Evolutionary conservation across 805 yeast species (phyloP).

Genomic region (Spathaspora arborariae): DNA sequence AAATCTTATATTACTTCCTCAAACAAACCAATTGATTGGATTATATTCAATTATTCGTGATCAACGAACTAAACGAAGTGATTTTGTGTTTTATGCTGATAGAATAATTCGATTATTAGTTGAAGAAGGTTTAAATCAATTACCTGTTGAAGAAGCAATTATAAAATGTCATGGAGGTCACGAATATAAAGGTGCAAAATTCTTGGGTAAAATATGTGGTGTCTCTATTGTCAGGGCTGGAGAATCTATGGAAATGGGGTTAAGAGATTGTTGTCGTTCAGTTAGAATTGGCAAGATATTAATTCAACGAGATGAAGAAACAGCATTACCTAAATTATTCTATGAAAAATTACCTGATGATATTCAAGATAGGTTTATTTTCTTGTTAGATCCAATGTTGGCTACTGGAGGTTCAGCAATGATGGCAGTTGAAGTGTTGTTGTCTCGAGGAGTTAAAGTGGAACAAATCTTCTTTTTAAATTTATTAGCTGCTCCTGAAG

Average conservation of each 20-base stretch:
- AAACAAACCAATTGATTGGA: slow-evolving; percentile 85
- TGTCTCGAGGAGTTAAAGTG: slow-evolving; percentile 80
- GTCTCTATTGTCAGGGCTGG: slow-evolving; percentile 98
- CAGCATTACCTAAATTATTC: slow-evolving; percentile 86
- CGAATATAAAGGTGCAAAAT: slow-evolving; percentile 69
- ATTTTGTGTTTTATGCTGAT: slow-evolving; percentile 92
- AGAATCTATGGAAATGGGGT: slow-evolving; percentile 98
- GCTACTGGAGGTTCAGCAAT: slow-evolving; percentile 99
- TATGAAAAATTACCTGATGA: slow-evolving; percentile 95
- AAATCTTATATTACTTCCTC: slow-evolving; percentile 72
- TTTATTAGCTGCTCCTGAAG: slow-evolving; percentile 92
- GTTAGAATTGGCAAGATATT: slow-evolving; percentile 95
- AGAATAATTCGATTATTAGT: slow-evolving; percentile 90
- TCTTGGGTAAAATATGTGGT: slow-evolving; percentile 93
- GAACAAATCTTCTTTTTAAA: slow-evolving; percentile 88
- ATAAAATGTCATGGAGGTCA: slow-evolving; percentile 78
- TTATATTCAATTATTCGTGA: slow-evolving; percentile 89
- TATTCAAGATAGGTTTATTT: slow-evolving; percentile 81
- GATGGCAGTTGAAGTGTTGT: slow-evolving; percentile 92
- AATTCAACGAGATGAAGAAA: slow-evolving; percentile 97
- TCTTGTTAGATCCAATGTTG: slow-evolving; percentile 92
- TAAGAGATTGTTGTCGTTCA: slow-evolving; percentile 94
- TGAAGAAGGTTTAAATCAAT: slow-evolving; percentile 91
- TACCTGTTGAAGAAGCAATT: slow-evolving; percentile 72
- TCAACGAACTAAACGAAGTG: slow-evolving; percentile 75